A percentile compares a stretch with the other conserved stretches of the same genome.
Evolutionary conservation across 2,329 filamentous ascomycete species (phyloP).

Genomic region (Ceratocystis diversiconidia): DNA sequence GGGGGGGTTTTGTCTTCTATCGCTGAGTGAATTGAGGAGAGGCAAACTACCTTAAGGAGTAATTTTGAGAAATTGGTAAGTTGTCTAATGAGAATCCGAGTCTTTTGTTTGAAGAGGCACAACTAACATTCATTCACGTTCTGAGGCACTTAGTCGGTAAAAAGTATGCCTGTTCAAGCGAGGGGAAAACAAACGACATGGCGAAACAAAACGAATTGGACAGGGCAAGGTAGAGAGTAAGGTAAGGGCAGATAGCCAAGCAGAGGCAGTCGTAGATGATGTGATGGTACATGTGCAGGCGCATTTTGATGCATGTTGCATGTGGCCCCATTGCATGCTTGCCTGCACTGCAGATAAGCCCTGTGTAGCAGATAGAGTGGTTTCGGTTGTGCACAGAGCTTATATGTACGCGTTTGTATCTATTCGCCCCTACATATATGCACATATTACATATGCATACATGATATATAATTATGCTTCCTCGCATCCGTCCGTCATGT

Average conservation of each 20-base stretch:
- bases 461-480: neutral
- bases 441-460: neutral
- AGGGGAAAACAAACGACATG: neutral
- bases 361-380: neutral
- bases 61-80: too few species aligned
- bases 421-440: neutral
- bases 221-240: neutral
- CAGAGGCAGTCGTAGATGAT: neutral
- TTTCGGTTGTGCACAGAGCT: neutral
- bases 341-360: neutral
- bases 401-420: neutral
- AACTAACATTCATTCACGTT: neutral
- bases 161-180: neutral
- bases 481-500: too few species aligned
- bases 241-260: neutral
- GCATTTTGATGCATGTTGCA: neutral
- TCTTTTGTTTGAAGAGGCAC: too few species aligned
- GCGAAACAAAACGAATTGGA: neutral
- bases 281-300: neutral
- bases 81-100: too few species aligned
- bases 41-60: neutral
- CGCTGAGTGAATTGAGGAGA: neutral
- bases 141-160: neutral
- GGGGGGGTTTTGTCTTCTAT: neutral
- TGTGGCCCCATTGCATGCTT: neutral